Conservation (phyloP, 352 stramenopile genomes). For the Phytophthora sp. region DNA sequence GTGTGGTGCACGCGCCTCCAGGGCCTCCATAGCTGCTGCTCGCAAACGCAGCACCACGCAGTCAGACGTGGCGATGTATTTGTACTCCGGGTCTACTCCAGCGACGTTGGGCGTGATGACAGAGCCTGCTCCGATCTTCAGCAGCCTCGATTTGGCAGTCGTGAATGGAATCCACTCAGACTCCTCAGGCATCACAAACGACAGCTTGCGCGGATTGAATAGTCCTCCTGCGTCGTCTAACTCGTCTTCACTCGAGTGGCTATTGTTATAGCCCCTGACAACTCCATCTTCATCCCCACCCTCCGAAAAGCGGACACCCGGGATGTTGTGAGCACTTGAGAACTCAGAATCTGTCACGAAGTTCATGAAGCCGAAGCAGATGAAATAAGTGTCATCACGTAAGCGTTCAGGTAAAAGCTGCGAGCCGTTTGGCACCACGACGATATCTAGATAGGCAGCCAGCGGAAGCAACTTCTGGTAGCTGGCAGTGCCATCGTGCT, state of each 20-base stretch:
- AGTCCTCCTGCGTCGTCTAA: neutral
- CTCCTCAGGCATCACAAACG: constrained; percentile 49
- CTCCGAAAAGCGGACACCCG: constrained; percentile 44
- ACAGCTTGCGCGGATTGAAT: constrained; percentile 37
- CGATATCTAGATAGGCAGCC: constrained; percentile 64
- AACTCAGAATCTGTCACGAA: constrained; percentile 76
- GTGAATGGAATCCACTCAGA: constrained; percentile 72
- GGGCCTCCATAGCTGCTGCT: constrained; percentile 53
- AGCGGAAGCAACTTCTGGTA: constrained; percentile 68
- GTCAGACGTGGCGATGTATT: constrained; percentile 70
- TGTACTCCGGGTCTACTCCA: constrained; percentile 46
- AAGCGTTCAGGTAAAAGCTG: constrained; percentile 44
- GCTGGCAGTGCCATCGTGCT: constrained; percentile 32
- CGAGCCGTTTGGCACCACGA: constrained; percentile 48
- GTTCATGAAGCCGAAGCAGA: constrained; percentile 79
- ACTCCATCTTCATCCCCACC: constrained; percentile 1
- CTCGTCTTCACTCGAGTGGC: neutral
- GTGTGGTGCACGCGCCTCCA: constrained; percentile 63
- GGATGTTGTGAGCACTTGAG: constrained; percentile 58
- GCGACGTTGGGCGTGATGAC: constrained; percentile 70
- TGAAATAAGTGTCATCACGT: constrained; percentile 73
- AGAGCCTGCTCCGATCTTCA: constrained; percentile 78
- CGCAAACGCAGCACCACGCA: constrained; percentile 73
- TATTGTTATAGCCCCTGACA: neutral
- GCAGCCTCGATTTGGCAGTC: constrained; percentile 60